Conservation (phyloP, 73 alveolate genomes). For the Paramecium octaurelia region DNA sequence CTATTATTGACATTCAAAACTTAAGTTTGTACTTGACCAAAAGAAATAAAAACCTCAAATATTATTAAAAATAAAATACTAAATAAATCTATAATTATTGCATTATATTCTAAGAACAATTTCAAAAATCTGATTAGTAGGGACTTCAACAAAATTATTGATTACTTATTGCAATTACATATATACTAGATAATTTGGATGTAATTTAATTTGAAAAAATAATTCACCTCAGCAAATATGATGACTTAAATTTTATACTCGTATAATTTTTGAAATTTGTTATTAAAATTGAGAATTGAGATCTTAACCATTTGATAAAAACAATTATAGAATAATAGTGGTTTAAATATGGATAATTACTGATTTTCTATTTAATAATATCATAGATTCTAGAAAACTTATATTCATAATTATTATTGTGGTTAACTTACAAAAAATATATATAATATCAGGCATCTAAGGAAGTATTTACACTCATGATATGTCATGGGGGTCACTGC, state of each 20-base stretch:
- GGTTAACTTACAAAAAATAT: background rate
- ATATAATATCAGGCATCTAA: slow-evolving; percentile 32
- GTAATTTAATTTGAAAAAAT: too few species aligned
- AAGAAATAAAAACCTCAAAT: background rate
- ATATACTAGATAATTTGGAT: background rate
- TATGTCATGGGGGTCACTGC: slow-evolving; percentile 44
- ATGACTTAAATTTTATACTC: background rate
- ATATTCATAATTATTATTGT: background rate
- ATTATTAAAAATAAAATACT: background rate
- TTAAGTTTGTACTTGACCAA: background rate
- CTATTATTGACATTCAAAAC: too few species aligned
- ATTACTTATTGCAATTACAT: background rate
- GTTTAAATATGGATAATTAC: background rate
- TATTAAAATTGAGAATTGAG: background rate
- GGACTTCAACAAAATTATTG: background rate
- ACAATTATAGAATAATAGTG: background rate
- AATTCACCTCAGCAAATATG: too few species aligned
- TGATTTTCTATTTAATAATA: background rate
- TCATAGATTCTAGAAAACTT: background rate
- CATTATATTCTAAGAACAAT: background rate
- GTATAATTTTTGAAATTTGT: too few species aligned
- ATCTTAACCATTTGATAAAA: background rate
- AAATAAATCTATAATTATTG: background rate
- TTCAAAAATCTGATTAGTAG: background rate
- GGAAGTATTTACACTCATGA: slow-evolving; percentile 24